Percentiles rank a stretch among this genome's conserved stretches.
phyloP scores from a whole-genome alignment of 1,284 basidiomycete genomes.

The Ceratobasidium sp. region DNA sequence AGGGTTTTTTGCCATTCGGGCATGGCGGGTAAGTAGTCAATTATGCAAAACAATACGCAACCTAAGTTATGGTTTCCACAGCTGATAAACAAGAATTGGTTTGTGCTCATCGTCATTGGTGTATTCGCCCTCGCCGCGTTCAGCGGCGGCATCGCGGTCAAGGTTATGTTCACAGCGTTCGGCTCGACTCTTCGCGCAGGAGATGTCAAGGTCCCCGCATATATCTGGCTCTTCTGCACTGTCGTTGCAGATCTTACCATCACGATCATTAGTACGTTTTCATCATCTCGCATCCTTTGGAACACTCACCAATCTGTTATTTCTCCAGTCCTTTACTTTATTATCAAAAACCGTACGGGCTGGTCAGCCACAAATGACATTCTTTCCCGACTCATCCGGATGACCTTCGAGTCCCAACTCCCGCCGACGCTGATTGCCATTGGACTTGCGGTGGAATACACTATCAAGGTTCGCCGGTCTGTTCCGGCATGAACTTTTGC shows the following conservation, averaged over 20 bases:
- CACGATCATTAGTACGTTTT: conserved; percentile 30
- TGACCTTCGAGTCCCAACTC: conserved; percentile 37
- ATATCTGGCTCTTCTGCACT: conserved; percentile 35
- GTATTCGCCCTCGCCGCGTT: conserved; percentile 32
- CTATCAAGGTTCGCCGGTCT: conserved; percentile 32
- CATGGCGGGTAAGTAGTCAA: conserved; percentile 14
- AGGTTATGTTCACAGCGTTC: conserved; percentile 20
- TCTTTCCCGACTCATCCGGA: conserved; percentile 16
- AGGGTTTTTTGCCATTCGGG: conserved; percentile 31
- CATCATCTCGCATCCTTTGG: not conserved
- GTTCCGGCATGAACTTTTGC: too few relatives aligned
- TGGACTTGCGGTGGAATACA: conserved; percentile 31
- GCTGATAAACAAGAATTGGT: conserved; percentile 20
- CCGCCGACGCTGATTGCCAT: conserved; percentile 35
- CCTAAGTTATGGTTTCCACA: not conserved
- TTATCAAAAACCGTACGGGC: conserved; percentile 14
- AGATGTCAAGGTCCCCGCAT: conserved; percentile 35
- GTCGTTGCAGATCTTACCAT: conserved; percentile 33
- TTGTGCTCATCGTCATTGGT: conserved; percentile 21
- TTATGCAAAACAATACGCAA: not conserved
- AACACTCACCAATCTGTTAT: not conserved
- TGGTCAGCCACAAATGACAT: conserved; percentile 25
- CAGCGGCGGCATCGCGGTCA: conserved; percentile 30
- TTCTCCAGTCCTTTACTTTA: conserved; percentile 17
- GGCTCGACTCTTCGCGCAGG: conserved; percentile 21